Conservation (phyloP, 2,329 filamentous ascomycete genomes). For the Colletotrichum sp. region DNA sequence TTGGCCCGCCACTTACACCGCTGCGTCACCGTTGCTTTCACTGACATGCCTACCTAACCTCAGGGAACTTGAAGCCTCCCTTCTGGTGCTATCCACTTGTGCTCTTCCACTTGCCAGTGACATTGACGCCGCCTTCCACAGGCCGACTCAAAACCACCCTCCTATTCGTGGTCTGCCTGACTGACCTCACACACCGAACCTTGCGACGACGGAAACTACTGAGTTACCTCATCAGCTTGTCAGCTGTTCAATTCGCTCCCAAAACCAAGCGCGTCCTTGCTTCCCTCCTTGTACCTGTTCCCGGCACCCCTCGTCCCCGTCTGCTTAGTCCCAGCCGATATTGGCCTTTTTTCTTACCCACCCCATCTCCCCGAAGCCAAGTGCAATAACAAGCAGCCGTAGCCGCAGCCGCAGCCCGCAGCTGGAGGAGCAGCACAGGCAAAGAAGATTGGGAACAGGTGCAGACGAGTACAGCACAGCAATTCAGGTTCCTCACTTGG, state of each 20-base stretch:
- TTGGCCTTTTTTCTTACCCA: slow-evolving; percentile 2
- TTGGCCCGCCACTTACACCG: slow-evolving; percentile 17
- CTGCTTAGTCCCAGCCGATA: slow-evolving; percentile 1
- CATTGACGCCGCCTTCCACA: background rate
- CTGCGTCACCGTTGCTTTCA: slow-evolving; percentile 4
- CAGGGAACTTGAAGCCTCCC: background rate
- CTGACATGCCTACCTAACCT: background rate
- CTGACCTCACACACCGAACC: background rate
- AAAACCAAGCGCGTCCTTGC: slow-evolving; percentile 8
- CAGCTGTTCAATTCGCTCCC: slow-evolving; percentile 11
- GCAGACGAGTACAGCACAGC: background rate
- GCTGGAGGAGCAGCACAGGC: background rate
- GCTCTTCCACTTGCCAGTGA: background rate
- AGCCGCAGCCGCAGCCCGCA: background rate
- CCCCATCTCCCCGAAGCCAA: background rate
- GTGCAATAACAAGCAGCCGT: background rate
- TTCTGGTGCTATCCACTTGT: background rate
- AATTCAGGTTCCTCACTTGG: background rate
- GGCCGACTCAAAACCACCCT: background rate
- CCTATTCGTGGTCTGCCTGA: background rate
- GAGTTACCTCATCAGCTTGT: slow-evolving; percentile 13
- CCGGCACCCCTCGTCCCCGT: slow-evolving; percentile 1
- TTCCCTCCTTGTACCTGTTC: background rate
- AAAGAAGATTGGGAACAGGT: background rate
- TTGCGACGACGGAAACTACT: slow-evolving; percentile 5